Evolutionary conservation across 140 eudicot genomes (phyloP), one percentile per base, ranked within the genome.

Genomic region (Anethum foeniculum): DNA sequence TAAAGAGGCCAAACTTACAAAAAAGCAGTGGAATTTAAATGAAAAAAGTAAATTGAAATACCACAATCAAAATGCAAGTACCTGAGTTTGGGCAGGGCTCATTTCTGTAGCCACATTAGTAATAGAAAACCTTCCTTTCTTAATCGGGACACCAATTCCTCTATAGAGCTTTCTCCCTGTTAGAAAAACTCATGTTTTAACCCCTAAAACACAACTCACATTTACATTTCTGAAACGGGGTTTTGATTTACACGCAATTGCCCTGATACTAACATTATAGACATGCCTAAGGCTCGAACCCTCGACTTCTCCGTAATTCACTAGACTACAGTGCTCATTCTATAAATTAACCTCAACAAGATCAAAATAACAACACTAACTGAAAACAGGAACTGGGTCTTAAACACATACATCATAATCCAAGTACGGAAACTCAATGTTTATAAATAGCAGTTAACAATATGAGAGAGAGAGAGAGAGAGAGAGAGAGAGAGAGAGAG

Each of bases 91-190:
- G 54, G 96, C 87, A n/a, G 98, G 92, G 84, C 82, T 88, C 84
- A 91, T 75, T 82, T 91, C 98, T 41, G 97, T 94, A 85, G 96
- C 92, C 73, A 94, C 97, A 89, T 90, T 94, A 68, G 98, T 86
- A 83, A 94, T 73, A 21, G 94, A 84, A 81, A 90, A 90, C 82
- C 88, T 89, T 83, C 87, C 91, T 81, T 91, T 91, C 86, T 79
- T 89, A 21, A 80, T 32, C 27, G 91, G 93, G 41, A 88, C 81
- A 73, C 92, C 89, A 81, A 90, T 87, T 27, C 96, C 91, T 81
- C 94, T 91, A 87, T 85, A 91, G 39, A 90, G 86, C 81, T 90
- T 93, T 87, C 90, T 87, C 77, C 90, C 86, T 83, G 81, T 58
- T 86, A 93, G 85, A 81, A 75, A 23, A 72, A 47, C 65, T 77